Conservation (phyloP, 352 stramenopile species). For the Phytophthora boehmeriae region DNA sequence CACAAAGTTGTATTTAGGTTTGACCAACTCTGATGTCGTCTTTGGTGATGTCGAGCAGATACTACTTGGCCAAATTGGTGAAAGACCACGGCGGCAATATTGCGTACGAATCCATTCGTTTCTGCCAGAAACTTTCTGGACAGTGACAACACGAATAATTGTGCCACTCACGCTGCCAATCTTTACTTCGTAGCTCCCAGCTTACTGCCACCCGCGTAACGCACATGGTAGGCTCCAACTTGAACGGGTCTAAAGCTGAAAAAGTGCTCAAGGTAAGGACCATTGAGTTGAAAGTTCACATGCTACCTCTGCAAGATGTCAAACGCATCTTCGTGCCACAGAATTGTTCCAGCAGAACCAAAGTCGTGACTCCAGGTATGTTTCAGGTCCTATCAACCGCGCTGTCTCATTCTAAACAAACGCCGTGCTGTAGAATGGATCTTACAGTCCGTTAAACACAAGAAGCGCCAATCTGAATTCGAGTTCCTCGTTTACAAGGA, state of each 20-base stretch:
- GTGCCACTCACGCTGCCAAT: not conserved
- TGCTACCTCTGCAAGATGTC: too few species aligned
- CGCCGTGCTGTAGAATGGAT: conserved; percentile 65
- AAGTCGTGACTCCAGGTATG: conserved; percentile 71
- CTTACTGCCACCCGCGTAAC: conserved; percentile 62
- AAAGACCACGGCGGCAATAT: conserved; percentile 76
- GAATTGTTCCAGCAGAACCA: conserved; percentile 56
- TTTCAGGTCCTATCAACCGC: not conserved
- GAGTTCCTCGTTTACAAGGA: conserved; percentile 83
- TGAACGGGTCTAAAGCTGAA: conserved; percentile 78
- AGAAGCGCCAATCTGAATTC: conserved; percentile 69
- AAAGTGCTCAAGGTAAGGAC: conserved; percentile 66
- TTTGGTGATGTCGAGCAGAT: conserved; percentile 42
- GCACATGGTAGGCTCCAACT: conserved; percentile 82
- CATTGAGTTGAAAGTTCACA: not conserved
- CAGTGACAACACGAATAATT: not conserved
- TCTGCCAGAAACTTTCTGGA: not conserved
- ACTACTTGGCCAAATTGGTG: conserved; percentile 83
- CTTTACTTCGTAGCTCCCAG: conserved; percentile 32
- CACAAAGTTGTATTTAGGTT: not conserved
- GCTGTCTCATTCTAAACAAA: not conserved
- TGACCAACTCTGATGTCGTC: not conserved
- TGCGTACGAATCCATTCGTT: conserved; percentile 39
- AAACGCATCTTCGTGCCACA: conserved; percentile 26
- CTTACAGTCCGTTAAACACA: conserved; percentile 68